These are phyloP conservation scores for Anisodus acutangulus DNA, from an alignment of 257 asterid genomes.

Conservation along the genomic window DNA sequence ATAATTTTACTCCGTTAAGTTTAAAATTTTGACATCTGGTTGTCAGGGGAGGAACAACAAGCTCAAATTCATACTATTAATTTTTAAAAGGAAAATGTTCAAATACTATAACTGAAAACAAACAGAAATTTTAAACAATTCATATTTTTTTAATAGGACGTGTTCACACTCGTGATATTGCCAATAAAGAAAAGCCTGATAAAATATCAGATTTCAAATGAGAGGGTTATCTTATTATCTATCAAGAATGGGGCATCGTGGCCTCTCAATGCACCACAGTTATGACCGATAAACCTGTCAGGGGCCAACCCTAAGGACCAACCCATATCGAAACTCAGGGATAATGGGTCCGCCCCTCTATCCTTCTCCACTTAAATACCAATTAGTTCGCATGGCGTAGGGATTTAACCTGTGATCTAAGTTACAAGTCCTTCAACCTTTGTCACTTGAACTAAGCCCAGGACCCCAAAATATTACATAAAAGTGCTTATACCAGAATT, in stretches of 20 bases:
- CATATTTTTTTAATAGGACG: background rate
- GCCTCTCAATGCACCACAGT: slow-evolving; percentile 4
- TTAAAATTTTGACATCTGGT: background rate
- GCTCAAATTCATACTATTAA: background rate
- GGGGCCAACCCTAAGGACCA: background rate
- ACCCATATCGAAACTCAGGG: background rate
- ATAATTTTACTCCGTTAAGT: slow-evolving; percentile 2
- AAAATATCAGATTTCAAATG: background rate
- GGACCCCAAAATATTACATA: background rate
- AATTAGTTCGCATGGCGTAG: background rate
- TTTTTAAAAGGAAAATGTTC: background rate
- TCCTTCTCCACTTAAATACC: background rate
- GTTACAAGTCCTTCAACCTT: background rate
- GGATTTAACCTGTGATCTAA: background rate
- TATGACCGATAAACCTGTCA: background rate
- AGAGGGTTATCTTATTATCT: background rate
- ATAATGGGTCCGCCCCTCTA: background rate
- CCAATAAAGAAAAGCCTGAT: background rate
- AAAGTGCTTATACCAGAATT: background rate
- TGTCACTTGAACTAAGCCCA: background rate
- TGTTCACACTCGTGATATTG: slow-evolving; percentile 9
- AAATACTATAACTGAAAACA: background rate
- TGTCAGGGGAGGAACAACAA: background rate
- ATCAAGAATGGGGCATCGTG: background rate
- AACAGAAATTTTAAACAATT: background rate